Conservation (phyloP, 148 eudicot genomes). For the Bassia scoparia region DNA sequence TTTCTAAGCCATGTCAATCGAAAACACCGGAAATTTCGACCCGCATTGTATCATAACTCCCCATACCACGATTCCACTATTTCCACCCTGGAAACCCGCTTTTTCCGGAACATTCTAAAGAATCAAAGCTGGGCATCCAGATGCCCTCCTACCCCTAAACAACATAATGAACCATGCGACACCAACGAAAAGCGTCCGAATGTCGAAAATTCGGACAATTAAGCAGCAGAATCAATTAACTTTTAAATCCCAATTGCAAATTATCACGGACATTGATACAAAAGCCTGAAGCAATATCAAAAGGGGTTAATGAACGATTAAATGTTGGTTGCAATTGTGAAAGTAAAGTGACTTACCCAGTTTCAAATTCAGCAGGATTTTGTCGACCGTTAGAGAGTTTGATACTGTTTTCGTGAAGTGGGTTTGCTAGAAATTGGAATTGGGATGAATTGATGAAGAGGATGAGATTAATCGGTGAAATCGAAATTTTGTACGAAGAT, state of each 20-base stretch:
- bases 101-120: slow-evolving; percentile 66
- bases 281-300: slow-evolving; percentile 34
- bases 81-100: slow-evolving; percentile 59
- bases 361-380: slow-evolving; percentile 45
- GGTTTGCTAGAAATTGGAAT: slow-evolving; percentile 5
- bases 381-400: slow-evolving; percentile 41
- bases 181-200: slow-evolving; percentile 40
- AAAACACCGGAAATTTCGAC: slow-evolving; percentile 47
- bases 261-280: slow-evolving; percentile 43
- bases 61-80: slow-evolving; percentile 54
- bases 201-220: slow-evolving; percentile 59
- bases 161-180: slow-evolving; percentile 52
- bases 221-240: slow-evolving; percentile 47
- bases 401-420: slow-evolving; percentile 16
- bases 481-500: background rate
- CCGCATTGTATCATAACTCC: slow-evolving; percentile 38
- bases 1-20: slow-evolving; percentile 79
- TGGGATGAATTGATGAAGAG: slow-evolving; percentile 9
- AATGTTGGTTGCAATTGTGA: slow-evolving; percentile 8
- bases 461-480: background rate
- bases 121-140: slow-evolving; percentile 67
- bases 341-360: slow-evolving; percentile 39
- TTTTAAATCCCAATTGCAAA: slow-evolving; percentile 41
- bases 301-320: slow-evolving; percentile 43
- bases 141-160: slow-evolving; percentile 44